Evolutionary conservation across 805 yeast genomes (phyloP).

Genomic region (Wickerhamomyces tratensis): DNA sequence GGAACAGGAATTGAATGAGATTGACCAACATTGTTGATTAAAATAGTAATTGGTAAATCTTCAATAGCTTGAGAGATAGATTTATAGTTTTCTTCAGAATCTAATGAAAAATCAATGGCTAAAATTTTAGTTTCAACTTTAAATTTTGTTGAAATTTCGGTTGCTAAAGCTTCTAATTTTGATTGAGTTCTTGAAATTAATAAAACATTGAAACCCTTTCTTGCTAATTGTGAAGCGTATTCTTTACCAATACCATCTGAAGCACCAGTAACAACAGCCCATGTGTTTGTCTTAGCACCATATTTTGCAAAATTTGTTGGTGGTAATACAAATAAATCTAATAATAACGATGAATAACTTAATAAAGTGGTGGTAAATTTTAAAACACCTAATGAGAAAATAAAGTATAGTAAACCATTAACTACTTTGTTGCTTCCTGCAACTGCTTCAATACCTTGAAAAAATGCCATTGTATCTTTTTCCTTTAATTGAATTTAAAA

Average conservation of each 20-base stretch:
- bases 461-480: slow-evolving; percentile 6
- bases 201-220: slow-evolving; percentile 72
- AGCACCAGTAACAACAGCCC: slow-evolving; percentile 98
- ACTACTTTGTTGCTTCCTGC: slow-evolving; percentile 3
- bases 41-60: slow-evolving; percentile 55
- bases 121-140: slow-evolving; percentile 54
- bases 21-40: slow-evolving; percentile 90
- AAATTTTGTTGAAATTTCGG: slow-evolving; percentile 51
- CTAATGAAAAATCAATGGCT: slow-evolving; percentile 72
- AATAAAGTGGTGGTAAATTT: slow-evolving; percentile 44
- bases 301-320: slow-evolving; percentile 49
- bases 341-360: slow-evolving; percentile 41
- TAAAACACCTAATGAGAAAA: slow-evolving; percentile 42
- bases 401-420: neutral
- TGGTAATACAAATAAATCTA: slow-evolving; percentile 58
- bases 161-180: slow-evolving; percentile 59
- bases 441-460: slow-evolving; percentile 5
- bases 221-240: slow-evolving; percentile 77
- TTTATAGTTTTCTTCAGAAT: slow-evolving; percentile 46
- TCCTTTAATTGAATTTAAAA: neutral
- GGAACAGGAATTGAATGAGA: slow-evolving; percentile 95
- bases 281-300: slow-evolving; percentile 63
- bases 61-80: slow-evolving; percentile 35
- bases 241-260: slow-evolving; percentile 98
- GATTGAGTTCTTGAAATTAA: slow-evolving; percentile 77